These are phyloP conservation scores for Ceratocystis eucalypticola DNA, from an alignment of 2,329 filamentous ascomycete genomes.

Conservation along the genomic window DNA sequence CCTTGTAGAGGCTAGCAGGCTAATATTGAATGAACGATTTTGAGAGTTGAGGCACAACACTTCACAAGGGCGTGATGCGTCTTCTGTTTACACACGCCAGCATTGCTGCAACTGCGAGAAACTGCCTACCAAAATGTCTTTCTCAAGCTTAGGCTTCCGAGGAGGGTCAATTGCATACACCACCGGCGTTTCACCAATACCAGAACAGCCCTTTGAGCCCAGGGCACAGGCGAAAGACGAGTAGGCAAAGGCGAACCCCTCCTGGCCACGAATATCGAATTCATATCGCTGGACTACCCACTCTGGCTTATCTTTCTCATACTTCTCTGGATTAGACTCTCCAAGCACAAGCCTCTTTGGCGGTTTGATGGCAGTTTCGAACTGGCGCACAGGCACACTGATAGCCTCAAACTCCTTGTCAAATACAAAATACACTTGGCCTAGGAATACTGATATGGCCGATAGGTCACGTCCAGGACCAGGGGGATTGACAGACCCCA, in stretches of 20 bases:
- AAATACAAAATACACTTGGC: constrained; percentile 17
- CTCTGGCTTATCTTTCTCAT: neutral
- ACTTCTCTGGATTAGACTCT: neutral
- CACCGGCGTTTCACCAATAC: constrained; percentile 13
- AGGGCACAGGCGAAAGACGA: constrained; percentile 17
- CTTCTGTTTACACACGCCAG: constrained; percentile 3
- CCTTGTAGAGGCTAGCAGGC: neutral
- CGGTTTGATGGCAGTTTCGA: constrained; percentile 10
- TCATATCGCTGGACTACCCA: constrained; percentile 12
- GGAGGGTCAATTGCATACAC: constrained; percentile 20
- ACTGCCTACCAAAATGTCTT: constrained; percentile 16
- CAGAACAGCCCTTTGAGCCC: constrained; percentile 7
- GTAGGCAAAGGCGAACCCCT: constrained; percentile 19
- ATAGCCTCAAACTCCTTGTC: constrained; percentile 14
- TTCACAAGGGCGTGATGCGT: neutral
- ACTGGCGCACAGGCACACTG: constrained; percentile 13
- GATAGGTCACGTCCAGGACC: constrained; percentile 16
- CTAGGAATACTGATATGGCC: constrained; percentile 16
- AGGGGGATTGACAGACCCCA: constrained; percentile 15
- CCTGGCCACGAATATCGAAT: constrained; percentile 15
- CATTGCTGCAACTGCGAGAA: constrained; percentile 13
- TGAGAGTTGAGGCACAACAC: neutral
- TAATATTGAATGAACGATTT: neutral
- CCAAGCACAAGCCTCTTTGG: neutral
- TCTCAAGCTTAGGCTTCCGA: constrained; percentile 13